A percentile compares a stretch with the other conserved stretches of the same genome.
phyloP scores from a whole-genome alignment of 2,329 filamentous ascomycete species.

The Ophiostoma sp. region DNA sequence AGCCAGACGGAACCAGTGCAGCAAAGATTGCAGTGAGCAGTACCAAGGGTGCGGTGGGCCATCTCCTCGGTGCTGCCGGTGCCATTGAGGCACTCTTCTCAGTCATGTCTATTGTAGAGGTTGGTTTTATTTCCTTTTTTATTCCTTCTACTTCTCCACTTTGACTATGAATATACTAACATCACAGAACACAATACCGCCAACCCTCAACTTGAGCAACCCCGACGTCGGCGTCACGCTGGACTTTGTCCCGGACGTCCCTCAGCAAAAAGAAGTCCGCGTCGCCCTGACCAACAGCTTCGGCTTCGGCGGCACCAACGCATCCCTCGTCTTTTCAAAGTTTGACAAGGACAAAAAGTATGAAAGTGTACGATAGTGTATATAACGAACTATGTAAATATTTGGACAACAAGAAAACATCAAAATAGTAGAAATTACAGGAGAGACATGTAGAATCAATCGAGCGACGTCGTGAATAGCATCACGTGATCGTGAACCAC shows the following conservation, averaged over 20 bases:
- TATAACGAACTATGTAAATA: background rate
- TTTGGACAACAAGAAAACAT: background rate
- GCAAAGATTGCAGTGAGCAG: constrained; percentile 70
- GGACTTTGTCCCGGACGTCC: constrained; percentile 72
- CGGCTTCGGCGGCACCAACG: constrained; percentile 95
- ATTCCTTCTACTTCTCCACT: background rate
- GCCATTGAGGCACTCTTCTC: constrained; percentile 86
- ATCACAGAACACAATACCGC: constrained; percentile 68
- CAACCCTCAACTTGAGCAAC: constrained; percentile 74
- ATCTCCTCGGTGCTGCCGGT: constrained; percentile 85
- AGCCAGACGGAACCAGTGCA: constrained; percentile 42
- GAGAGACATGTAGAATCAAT: background rate
- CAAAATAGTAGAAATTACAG: background rate
- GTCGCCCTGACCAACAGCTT: constrained; percentile 92
- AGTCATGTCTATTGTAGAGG: constrained; percentile 71
- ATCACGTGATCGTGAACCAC: background rate
- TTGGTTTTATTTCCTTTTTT: constrained; percentile 38
- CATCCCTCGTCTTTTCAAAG: constrained; percentile 71
- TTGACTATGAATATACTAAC: background rate
- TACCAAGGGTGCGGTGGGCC: constrained; percentile 88
- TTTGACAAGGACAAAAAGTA: constrained; percentile 17
- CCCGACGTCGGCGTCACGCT: constrained; percentile 65
- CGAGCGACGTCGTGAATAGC: background rate
- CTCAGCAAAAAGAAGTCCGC: constrained; percentile 65
- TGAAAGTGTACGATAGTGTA: constrained; percentile 1